Evolutionary conservation across 148 eudicot species (phyloP), one percentile per base, ranked within the genome.

Genomic region (Nyssa sinensis): DNA sequence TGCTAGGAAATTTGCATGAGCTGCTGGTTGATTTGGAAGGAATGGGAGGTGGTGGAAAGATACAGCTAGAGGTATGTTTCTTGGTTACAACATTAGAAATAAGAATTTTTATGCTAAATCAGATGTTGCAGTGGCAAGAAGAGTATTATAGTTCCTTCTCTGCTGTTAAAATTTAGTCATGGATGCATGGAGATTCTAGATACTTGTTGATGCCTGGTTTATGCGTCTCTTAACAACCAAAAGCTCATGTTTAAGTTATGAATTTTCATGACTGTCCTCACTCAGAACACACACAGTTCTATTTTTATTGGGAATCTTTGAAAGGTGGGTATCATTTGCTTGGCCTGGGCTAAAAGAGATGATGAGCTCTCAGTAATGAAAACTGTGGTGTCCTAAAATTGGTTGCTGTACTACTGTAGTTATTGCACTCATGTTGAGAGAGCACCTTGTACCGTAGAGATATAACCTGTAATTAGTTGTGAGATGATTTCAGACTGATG

Each of bases 1-100:
- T 83, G 44, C 62, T 74, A 95, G 98, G 98, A 76, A 74, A 79
- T 74, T 63, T 67, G 70, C 97, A 90, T 81, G 94, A 90, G 72
- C 79, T 92, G 85, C 81, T 92, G 82, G 90, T 95, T 71, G 97
- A 90, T 69, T 86, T 95, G 88, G 98, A 95, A 83, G 98, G 98
- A 73, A 95, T 95, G 92, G 98, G 98, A 86, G 94, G 97, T 83
- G 98, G 98, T 77, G 98, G 98, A 80, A 85, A 90, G 91, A 81
- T 95, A 79, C 84, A 86, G 74, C 75, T 95, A 53, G 98, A 95
- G 98, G 98, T 92, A 85, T 71, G 80, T 81, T 80, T 74, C 51
- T 35, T 53, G 55, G 27, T 81, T 71, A 77, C 17, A 66, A 35
- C 59, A 33, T 28, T 31, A 60, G 25, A 77, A 37, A 27, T 24